Evolutionary conservation across 495 filamentous ascomycete genomes (phyloP).

Genomic region (Achaetomiella virescens): DNA sequence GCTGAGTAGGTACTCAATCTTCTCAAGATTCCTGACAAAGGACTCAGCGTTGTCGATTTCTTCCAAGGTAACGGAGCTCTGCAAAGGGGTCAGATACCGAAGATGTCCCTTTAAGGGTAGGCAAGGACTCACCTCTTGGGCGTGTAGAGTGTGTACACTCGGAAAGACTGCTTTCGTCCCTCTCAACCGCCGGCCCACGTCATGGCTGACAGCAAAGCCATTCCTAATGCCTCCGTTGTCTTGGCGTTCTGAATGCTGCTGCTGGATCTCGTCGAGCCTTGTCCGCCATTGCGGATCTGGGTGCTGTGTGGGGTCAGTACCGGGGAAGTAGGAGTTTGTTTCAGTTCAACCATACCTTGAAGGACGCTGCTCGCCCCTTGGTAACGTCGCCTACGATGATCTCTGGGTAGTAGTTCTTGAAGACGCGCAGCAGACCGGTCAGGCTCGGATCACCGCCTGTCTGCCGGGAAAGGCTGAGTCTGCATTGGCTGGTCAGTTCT

Average conservation of each 20-base stretch:
- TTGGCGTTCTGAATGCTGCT: constrained; percentile 45
- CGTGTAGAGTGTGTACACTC: constrained; percentile 65
- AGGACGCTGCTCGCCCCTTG: constrained; percentile 47
- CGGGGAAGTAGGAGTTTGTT: neutral
- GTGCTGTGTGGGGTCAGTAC: constrained; percentile 43
- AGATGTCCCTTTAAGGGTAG: neutral
- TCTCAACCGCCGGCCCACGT: constrained; percentile 40
- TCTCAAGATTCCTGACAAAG: constrained; percentile 71
- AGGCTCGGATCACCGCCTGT: constrained; percentile 68
- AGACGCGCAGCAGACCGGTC: constrained; percentile 70
- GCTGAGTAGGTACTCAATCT: constrained; percentile 75
- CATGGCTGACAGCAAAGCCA: constrained; percentile 49
- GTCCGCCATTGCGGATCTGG: constrained; percentile 73
- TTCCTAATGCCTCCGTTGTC: constrained; percentile 28
- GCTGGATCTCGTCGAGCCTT: constrained; percentile 60
- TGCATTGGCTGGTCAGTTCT: constrained; percentile 29
- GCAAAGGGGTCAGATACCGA: neutral
- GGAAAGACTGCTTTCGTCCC: constrained; percentile 49
- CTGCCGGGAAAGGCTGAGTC: constrained; percentile 53
- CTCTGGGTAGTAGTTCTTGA: constrained; percentile 87
- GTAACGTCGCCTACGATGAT: constrained; percentile 67
- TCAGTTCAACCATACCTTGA: constrained; percentile 38
- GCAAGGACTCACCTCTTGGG: constrained; percentile 49
- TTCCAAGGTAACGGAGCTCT: constrained; percentile 65
- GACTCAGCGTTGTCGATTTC: constrained; percentile 67